Conservation (phyloP, 192 early-diverging fungal species). For the Coemansia sp. region DNA sequence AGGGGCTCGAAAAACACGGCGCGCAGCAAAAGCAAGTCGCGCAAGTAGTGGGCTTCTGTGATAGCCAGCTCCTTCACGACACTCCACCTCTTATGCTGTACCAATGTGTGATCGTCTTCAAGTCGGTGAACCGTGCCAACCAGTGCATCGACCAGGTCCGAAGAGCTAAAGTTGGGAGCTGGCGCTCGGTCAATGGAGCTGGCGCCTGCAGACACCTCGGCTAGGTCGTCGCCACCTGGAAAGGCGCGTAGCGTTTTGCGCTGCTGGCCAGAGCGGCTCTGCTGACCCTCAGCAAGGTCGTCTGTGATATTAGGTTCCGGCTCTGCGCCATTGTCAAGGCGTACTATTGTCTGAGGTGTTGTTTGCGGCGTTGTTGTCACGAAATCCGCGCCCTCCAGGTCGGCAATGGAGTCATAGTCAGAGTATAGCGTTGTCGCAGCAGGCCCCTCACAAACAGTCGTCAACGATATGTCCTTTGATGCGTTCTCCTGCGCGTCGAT, state of each 20-base stretch:
- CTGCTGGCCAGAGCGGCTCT: not conserved
- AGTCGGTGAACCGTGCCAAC: conserved; percentile 51
- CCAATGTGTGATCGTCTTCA: conserved; percentile 48
- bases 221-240: not conserved
- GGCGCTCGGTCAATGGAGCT: conserved; percentile 3
- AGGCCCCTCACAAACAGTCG: not conserved
- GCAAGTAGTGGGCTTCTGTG: conserved; percentile 75
- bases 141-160: conserved; percentile 49
- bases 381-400: not conserved
- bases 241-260: not conserved
- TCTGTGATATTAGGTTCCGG: not conserved
- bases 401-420: conserved; percentile 14
- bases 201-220: not conserved
- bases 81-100: conserved; percentile 66
- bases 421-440: not conserved
- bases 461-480: not conserved
- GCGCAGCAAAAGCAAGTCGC: conserved; percentile 76
- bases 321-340: conserved; percentile 11
- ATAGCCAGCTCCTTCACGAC: conserved; percentile 78
- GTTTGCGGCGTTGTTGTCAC: conserved; percentile 15
- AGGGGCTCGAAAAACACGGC: conserved; percentile 71
- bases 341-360: conserved; percentile 14
- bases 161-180: conserved; percentile 28
- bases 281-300: not conserved
- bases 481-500: not conserved